Evolutionary conservation across 345 rosid species (phyloP).

Genomic region (Hibiscus syriacus): DNA sequence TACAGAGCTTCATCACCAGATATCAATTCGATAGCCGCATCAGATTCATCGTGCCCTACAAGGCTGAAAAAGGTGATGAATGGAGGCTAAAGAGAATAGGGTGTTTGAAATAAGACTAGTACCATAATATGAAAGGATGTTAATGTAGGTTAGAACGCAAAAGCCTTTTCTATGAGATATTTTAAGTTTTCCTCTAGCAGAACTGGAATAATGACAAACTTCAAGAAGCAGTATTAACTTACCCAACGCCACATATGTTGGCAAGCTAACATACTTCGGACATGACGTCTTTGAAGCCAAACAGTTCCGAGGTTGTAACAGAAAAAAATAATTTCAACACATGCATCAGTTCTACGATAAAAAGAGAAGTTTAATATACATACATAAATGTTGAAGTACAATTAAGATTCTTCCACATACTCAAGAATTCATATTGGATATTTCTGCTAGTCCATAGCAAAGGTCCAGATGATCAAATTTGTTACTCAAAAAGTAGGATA

Average conservation of each 20-base stretch:
- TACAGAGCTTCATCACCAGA: slow-evolving; percentile 9
- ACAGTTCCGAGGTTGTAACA: slow-evolving; percentile 71
- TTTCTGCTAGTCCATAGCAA: not conserved
- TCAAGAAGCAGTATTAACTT: slow-evolving; percentile 17
- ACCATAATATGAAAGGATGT: not conserved
- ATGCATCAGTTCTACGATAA: not conserved
- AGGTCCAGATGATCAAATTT: not conserved
- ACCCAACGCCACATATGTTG: slow-evolving; percentile 49
- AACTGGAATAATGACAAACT: not conserved
- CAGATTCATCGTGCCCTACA: not conserved
- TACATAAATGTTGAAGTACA: not conserved
- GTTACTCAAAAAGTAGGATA: not conserved
- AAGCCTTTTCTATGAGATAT: not conserved
- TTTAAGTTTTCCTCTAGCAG: not conserved
- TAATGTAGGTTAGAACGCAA: not conserved
- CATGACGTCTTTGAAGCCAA: slow-evolving; percentile 45
- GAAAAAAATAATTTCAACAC: slow-evolving; percentile 5
- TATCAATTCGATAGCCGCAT: not conserved
- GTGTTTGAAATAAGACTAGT: not conserved
- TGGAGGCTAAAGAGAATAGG: not conserved
- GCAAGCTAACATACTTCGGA: slow-evolving; percentile 77
- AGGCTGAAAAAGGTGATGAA: not conserved
- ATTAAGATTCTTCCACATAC: not conserved
- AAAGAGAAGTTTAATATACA: not conserved
- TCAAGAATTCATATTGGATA: not conserved